Base-by-base conservation (phyloP, 2,329 filamentous ascomycete genomes). In the Raffaelea deltoideospora region DNA sequence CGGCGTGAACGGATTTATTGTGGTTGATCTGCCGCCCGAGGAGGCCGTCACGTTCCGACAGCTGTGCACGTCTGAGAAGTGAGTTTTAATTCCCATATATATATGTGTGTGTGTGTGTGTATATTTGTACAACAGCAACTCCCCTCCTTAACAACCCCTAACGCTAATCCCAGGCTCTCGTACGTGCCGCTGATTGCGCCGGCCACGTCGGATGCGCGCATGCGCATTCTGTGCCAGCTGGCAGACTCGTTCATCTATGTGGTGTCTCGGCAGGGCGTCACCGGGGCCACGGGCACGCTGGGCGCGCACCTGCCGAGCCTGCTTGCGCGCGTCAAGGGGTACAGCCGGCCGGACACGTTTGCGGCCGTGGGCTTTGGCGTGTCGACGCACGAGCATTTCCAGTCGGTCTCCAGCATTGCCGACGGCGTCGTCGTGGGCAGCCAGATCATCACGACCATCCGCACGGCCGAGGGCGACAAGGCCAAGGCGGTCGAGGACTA, bases 161-260 rank as follows among this genome's bases (percentile, higher is more conserved):
- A n/a, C n/a, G n/a, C n/a, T n/a, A n/a, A n/a, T 34, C 21, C 19
- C 46, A 81, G 79, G 20, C 73, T 98, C 24, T 95, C 87, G 6
- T 98, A 96, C 55, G 82, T 98, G 13, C 90, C 90, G n/a, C 68
- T 98, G 37, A 95, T 98, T 49, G 88, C 90, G 1, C 90, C 90
- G 7, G 76, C 87, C 10, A 96, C 90, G 2, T 94, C 86, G 7
- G 86, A 95, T 49, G 69, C 75, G 45, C 82, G 90, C 51, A 94
- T 98, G 87, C 88, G 83, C 61, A 71, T 95, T 29, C 78, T 98
- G 11, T 98, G 90, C 72, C 77, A 84, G 56, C 88, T 98, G 44
- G 90, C 90, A 52, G 88, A 96, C 60, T 95, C 87, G 4, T 98
- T 96, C 65, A 93, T 98, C 61, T 98, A 98, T 56, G 87, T 98